These are phyloP conservation scores for Arachis hypogaea DNA, from an alignment of 306 rosid genomes.

Conservation along the genomic window DNA sequence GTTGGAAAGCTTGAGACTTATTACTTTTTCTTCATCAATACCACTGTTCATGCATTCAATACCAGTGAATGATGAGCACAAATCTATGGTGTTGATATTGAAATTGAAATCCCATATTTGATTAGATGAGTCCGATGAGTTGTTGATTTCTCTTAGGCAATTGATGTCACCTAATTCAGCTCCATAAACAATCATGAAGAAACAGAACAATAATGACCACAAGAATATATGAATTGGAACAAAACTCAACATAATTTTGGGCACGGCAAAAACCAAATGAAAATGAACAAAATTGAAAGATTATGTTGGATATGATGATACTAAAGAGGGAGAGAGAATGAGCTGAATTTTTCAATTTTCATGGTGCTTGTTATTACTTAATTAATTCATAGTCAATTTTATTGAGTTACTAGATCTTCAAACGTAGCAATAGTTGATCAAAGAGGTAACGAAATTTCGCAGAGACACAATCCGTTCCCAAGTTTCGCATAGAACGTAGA, in stretches of 20 bases:
- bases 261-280: not conserved
- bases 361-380: not conserved
- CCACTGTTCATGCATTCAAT: constrained; percentile 38
- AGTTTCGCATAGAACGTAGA: not conserved
- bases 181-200: constrained; percentile 7
- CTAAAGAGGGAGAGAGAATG: not conserved
- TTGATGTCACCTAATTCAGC: constrained; percentile 1
- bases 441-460: constrained; percentile 18
- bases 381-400: constrained; percentile 3
- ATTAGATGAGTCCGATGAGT: constrained; percentile 33
- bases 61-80: constrained; percentile 20
- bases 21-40: not conserved
- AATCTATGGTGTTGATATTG: constrained; percentile 4
- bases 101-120: constrained; percentile 32
- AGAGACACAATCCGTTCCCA: constrained; percentile 11
- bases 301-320: not conserved
- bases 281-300: constrained; percentile 8
- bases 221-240: not conserved
- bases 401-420: not conserved
- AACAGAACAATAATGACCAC: constrained; percentile 27
- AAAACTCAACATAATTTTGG: not conserved
- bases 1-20: constrained; percentile 18
- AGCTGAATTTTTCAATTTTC: not conserved
- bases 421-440: not conserved
- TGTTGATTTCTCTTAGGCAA: constrained; percentile 42